phyloP scores from a whole-genome alignment of 2,329 filamentous ascomycete species.

The Microthyrium microscopicum region DNA sequence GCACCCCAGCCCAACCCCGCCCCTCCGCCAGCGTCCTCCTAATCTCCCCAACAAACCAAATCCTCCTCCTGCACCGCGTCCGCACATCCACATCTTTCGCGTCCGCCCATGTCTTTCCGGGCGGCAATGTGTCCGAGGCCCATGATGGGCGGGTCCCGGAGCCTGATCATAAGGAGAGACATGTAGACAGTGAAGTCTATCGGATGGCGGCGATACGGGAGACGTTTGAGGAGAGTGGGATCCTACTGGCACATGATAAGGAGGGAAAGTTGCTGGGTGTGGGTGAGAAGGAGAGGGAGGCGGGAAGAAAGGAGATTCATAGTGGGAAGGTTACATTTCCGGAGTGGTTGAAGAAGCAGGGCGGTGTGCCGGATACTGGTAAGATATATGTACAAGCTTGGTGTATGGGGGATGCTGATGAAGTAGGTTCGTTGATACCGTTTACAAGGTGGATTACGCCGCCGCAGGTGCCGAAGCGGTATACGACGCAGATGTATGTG shows the following conservation, averaged over 20 bases:
- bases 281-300: slow-evolving; percentile 40
- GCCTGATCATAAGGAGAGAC: slow-evolving; percentile 36
- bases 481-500: slow-evolving; percentile 93
- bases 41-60: slow-evolving; percentile 70
- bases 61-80: slow-evolving; percentile 76
- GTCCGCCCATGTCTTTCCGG: slow-evolving; percentile 89
- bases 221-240: slow-evolving; percentile 89
- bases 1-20: neutral
- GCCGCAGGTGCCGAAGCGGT: slow-evolving; percentile 51
- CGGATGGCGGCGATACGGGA: slow-evolving; percentile 74
- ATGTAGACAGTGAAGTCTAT: slow-evolving; percentile 58
- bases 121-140: slow-evolving; percentile 61
- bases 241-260: slow-evolving; percentile 50
- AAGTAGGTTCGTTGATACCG: slow-evolving; percentile 47
- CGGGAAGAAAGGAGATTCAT: slow-evolving; percentile 54
- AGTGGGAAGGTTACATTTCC: slow-evolving; percentile 45
- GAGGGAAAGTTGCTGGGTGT: slow-evolving; percentile 44
- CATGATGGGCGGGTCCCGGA: slow-evolving; percentile 53
- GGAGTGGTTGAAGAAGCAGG: slow-evolving; percentile 44
- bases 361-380: slow-evolving; percentile 50
- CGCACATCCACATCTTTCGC: slow-evolving; percentile 70
- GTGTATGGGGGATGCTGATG: neutral
- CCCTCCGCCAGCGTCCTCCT: slow-evolving; percentile 50
- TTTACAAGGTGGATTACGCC: slow-evolving; percentile 93
- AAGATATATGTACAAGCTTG: slow-evolving; percentile 12